Conservation (phyloP, 768 basidiomycete genomes). For the Panus rudis region DNA sequence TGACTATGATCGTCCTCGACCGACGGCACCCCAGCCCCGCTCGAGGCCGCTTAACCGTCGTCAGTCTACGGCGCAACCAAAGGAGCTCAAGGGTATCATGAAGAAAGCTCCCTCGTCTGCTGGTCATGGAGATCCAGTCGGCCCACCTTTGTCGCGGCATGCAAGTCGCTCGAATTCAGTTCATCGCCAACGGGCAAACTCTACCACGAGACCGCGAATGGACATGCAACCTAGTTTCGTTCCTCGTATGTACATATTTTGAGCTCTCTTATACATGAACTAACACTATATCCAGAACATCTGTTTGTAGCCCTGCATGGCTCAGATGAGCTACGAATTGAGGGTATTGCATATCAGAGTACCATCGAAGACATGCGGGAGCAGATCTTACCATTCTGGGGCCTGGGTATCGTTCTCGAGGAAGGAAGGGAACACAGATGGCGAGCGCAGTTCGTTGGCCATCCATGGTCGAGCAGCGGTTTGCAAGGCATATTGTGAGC, state of each 20-base stretch:
- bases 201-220: slow-evolving; percentile 21
- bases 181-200: slow-evolving; percentile 13
- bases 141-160: too few relatives aligned
- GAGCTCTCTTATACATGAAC: not conserved
- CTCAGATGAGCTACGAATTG: slow-evolving; percentile 52
- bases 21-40: too few relatives aligned
- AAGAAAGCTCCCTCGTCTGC: too few relatives aligned
- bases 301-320: slow-evolving; percentile 66
- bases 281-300: slow-evolving; percentile 43
- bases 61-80: too few relatives aligned
- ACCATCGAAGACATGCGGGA: slow-evolving; percentile 55
- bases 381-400: slow-evolving; percentile 57
- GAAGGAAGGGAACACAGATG: slow-evolving; percentile 40
- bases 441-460: slow-evolving; percentile 55
- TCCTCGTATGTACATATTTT: slow-evolving; percentile 18
- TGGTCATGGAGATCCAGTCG: too few relatives aligned
- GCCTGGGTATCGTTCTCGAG: slow-evolving; percentile 50
- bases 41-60: too few relatives aligned
- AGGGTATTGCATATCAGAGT: slow-evolving; percentile 39
- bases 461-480: slow-evolving; percentile 63
- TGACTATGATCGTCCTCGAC: too few relatives aligned
- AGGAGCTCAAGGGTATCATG: too few relatives aligned
- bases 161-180: too few relatives aligned
- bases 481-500: slow-evolving; percentile 29
- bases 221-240: slow-evolving; percentile 24